Conservation (phyloP, 805 yeast species). For the Cyberlindnera galapagoensis region DNA sequence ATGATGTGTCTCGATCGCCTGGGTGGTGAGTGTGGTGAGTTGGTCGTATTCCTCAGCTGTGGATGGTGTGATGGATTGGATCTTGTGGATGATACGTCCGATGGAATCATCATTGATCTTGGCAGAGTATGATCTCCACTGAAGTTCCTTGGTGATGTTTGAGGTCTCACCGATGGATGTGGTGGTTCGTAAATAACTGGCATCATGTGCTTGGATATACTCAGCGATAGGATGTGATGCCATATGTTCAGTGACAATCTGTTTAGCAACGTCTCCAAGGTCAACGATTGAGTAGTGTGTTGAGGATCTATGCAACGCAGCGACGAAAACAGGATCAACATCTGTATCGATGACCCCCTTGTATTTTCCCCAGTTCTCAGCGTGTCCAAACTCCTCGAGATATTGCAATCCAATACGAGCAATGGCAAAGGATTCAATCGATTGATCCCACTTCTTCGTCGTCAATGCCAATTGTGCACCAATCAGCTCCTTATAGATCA, state of each 20-base stretch:
- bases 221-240: conserved; percentile 30
- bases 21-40: conserved; percentile 61
- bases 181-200: conserved; percentile 15
- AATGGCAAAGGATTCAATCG: conserved; percentile 47
- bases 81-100: conserved; percentile 49
- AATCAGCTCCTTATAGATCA: conserved; percentile 41
- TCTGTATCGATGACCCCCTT: conserved; percentile 49
- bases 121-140: conserved; percentile 61
- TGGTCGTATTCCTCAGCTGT: conserved; percentile 45
- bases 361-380: conserved; percentile 30
- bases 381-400: conserved; percentile 31
- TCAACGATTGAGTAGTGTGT: conserved; percentile 33
- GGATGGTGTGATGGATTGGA: conserved; percentile 27
- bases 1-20: conserved; percentile 54
- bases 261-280: conserved; percentile 42
- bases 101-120: conserved; percentile 62
- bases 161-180: conserved; percentile 15
- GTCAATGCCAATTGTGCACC: conserved; percentile 46
- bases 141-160: conserved; percentile 40
- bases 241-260: conserved; percentile 28
- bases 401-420: conserved; percentile 58
- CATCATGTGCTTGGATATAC: conserved; percentile 32
- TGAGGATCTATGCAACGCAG: conserved; percentile 41
- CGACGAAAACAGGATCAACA: conserved; percentile 61
- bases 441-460: conserved; percentile 48